These are phyloP conservation scores for Silene latifolia DNA, from an alignment of 148 eudicot genomes.

Conservation along the genomic window DNA sequence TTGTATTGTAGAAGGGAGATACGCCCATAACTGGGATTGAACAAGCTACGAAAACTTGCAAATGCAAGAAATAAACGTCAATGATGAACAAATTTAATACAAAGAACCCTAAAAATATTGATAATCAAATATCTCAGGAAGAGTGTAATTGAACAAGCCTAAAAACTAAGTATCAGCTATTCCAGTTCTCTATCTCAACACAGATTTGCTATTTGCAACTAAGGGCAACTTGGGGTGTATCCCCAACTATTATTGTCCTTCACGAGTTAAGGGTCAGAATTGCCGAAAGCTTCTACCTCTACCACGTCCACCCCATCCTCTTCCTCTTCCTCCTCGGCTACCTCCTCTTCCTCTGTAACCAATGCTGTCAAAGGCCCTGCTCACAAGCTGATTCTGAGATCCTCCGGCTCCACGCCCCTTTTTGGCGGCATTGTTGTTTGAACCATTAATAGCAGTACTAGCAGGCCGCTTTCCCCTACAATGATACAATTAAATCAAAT, in stretches of 20 bases:
- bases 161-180: conserved; percentile 1
- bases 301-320: conserved; percentile 62
- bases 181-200: background rate
- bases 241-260: conserved; percentile 1
- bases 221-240: background rate
- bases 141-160: background rate
- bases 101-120: background rate
- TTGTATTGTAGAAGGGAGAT: background rate
- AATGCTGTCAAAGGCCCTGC: conserved; percentile 58
- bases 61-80: background rate
- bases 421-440: conserved; percentile 43
- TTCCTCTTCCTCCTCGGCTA: conserved; percentile 53
- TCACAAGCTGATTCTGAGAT: conserved; percentile 58
- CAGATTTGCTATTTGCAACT: background rate
- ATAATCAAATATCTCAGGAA: too few species aligned
- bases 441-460: conserved; percentile 45
- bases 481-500: background rate
- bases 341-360: conserved; percentile 57
- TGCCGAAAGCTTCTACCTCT: conserved; percentile 59
- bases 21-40: background rate
- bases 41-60: background rate
- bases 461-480: conserved; percentile 61
- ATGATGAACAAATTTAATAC: background rate
- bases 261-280: background rate
- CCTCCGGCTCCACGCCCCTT: conserved; percentile 69